Percentiles rank a stretch among this genome's conserved stretches.
These are phyloP conservation scores for Porodaedalea pini DNA, from an alignment of 1,284 basidiomycete species.

Conservation along the genomic window DNA sequence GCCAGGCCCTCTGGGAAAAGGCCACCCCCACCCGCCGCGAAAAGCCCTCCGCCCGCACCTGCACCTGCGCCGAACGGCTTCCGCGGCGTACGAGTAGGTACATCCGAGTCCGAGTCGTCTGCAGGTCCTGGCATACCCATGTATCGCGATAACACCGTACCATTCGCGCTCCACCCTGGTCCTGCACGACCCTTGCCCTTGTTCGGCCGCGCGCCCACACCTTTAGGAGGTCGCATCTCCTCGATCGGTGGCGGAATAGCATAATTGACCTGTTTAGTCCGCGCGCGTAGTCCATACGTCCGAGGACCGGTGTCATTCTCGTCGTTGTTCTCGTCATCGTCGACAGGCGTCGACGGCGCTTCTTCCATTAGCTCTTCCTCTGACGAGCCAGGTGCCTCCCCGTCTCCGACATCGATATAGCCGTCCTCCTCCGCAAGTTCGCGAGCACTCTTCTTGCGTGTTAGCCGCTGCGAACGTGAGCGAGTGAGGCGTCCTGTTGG, in stretches of 20 bases:
- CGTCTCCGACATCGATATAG: slow-evolving; percentile 18
- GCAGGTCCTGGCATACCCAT: slow-evolving; percentile 58
- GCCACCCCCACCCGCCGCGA: slow-evolving; percentile 50
- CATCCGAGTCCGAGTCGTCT: slow-evolving; percentile 79
- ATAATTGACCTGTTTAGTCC: slow-evolving; percentile 64
- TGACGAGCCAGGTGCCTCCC: slow-evolving; percentile 22
- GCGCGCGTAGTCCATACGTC: slow-evolving; percentile 61
- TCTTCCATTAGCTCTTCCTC: slow-evolving; percentile 24
- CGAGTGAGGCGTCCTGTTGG: slow-evolving; percentile 9
- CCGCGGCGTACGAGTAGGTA: slow-evolving; percentile 58
- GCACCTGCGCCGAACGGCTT: slow-evolving; percentile 53
- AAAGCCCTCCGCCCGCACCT: slow-evolving; percentile 40
- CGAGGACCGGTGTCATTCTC: slow-evolving; percentile 28
- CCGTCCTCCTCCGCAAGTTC: slow-evolving; percentile 29
- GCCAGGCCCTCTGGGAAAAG: slow-evolving; percentile 58
- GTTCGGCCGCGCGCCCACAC: slow-evolving; percentile 28
- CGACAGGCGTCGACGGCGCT: slow-evolving; percentile 11
- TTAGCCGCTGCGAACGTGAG: not conserved
- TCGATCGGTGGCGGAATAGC: slow-evolving; percentile 74
- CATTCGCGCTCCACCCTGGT: slow-evolving; percentile 72
- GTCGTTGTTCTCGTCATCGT: slow-evolving; percentile 23
- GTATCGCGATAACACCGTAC: slow-evolving; percentile 69
- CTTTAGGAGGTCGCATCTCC: slow-evolving; percentile 47
- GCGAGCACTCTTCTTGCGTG: slow-evolving; percentile 13
- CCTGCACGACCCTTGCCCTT: slow-evolving; percentile 40